A percentile compares a stretch with the other conserved stretches of the same genome.
Evolutionary conservation across 2,329 filamentous ascomycete species (phyloP).

Genomic region (Calonectria pauciramosa): DNA sequence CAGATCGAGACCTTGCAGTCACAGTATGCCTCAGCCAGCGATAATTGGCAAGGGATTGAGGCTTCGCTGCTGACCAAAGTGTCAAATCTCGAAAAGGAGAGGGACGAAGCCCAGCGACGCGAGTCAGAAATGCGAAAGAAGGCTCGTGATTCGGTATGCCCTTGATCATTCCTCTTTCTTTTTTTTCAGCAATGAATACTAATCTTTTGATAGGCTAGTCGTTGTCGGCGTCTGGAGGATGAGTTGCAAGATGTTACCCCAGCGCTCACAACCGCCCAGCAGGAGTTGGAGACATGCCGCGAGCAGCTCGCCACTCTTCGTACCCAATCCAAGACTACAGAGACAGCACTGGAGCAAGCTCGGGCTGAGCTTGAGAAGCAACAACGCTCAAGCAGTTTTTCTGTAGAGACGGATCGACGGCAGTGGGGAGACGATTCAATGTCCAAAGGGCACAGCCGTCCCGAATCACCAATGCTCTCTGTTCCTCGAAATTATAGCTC

Average conservation of each 20-base stretch:
- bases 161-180: background rate
- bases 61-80: conserved; percentile 84
- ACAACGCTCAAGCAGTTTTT: conserved; percentile 50
- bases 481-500: conserved; percentile 67
- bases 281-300: conserved; percentile 73
- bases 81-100: conserved; percentile 86
- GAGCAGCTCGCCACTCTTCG: conserved; percentile 73
- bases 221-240: conserved; percentile 80
- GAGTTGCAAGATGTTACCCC: conserved; percentile 81
- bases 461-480: conserved; percentile 67
- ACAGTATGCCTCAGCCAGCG: conserved; percentile 92
- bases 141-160: conserved; percentile 82
- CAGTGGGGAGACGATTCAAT: conserved; percentile 67
- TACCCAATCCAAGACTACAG: conserved; percentile 74
- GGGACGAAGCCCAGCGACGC: conserved; percentile 85
- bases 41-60: conserved; percentile 98
- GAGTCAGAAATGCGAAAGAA: conserved; percentile 93
- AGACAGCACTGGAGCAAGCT: conserved; percentile 73
- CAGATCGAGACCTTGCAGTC: conserved; percentile 97
- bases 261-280: conserved; percentile 73
- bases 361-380: conserved; percentile 66
- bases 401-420: conserved; percentile 58
- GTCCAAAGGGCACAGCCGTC: conserved; percentile 63
- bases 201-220: conserved; percentile 65
- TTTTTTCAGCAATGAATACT: conserved; percentile 4